A percentile compares a stretch with the other conserved stretches of the same genome.
Conservation (phyloP, 768 basidiomycete genomes). For the Dioszegia aurantiaca region DNA sequence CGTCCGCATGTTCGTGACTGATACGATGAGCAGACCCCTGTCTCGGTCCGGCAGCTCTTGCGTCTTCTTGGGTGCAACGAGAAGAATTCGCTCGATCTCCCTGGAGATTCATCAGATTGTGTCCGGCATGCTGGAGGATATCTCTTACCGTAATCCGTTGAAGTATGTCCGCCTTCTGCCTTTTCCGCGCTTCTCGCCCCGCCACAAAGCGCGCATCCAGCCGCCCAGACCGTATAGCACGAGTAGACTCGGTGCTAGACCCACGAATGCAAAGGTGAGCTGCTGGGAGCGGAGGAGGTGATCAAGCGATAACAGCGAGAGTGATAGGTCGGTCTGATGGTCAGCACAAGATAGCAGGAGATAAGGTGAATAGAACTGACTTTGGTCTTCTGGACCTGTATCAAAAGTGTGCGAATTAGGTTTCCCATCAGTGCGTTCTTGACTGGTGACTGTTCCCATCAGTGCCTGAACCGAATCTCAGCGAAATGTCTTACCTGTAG, state of each 20-base stretch:
- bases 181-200: conserved; percentile 59
- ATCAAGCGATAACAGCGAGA: conserved; percentile 86
- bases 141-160: conserved; percentile 63
- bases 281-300: conserved; percentile 90
- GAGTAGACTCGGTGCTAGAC: conserved; percentile 82
- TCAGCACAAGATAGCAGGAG: conserved; percentile 9
- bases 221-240: conserved; percentile 69
- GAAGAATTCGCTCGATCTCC: conserved; percentile 43
- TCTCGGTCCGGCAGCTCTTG: conserved; percentile 46
- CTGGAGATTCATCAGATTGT: conserved; percentile 16
- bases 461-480: background rate
- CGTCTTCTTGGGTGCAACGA: conserved; percentile 40
- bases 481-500: conserved; percentile 59
- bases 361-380: conserved; percentile 54
- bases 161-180: conserved; percentile 63
- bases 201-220: conserved; percentile 59
- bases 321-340: conserved; percentile 79
- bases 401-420: conserved; percentile 75
- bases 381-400: conserved; percentile 95
- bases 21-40: conserved; percentile 47
- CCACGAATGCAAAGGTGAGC: conserved; percentile 93
- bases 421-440: conserved; percentile 76
- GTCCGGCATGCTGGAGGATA: background rate
- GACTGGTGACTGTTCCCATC: conserved; percentile 61
- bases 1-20: conserved; percentile 42